These are phyloP conservation scores for Lunularia cruciata DNA, from an alignment of 225 moss, liverwort and hornwort species.

Conservation along the genomic window DNA sequence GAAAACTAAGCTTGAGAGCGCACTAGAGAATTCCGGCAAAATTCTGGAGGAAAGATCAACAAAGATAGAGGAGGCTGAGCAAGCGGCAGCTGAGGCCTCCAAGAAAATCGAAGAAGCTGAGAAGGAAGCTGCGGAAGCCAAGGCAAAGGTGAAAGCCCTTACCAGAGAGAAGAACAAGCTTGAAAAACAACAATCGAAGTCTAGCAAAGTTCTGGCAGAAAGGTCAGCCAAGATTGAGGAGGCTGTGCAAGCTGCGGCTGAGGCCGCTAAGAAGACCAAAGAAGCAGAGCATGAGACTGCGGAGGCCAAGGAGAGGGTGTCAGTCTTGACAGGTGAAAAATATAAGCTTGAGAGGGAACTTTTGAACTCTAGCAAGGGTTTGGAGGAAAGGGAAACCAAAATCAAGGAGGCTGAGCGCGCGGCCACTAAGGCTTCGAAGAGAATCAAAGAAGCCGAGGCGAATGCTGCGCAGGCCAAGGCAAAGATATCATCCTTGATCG, in stretches of 20 bases:
- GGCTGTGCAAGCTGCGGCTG: neutral
- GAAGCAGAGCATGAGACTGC: conserved; percentile 3
- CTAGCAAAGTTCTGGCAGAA: neutral
- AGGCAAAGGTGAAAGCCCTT: neutral
- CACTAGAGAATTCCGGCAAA: neutral
- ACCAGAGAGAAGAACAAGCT: neutral
- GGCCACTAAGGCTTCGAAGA: neutral
- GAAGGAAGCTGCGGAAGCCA: neutral
- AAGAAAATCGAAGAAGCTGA: neutral
- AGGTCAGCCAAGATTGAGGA: neutral
- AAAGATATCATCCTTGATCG: conserved; percentile 8
- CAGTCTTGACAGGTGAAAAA: neutral
- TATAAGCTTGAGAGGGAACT: neutral
- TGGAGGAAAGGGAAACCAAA: conserved; percentile 1
- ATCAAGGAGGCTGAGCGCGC: conserved; percentile 14
- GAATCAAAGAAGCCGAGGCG: neutral
- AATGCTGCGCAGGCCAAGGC: conserved; percentile 2
- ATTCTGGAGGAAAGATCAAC: neutral
- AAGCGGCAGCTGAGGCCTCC: neutral
- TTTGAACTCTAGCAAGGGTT: neutral
- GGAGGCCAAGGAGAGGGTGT: neutral
- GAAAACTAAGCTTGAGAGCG: neutral
- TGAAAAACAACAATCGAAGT: neutral
- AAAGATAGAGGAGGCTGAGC: neutral
- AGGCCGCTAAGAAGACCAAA: neutral